These are phyloP conservation scores for Thielaviopsis populi DNA, from an alignment of 2,329 filamentous ascomycete genomes.

Conservation along the genomic window DNA sequence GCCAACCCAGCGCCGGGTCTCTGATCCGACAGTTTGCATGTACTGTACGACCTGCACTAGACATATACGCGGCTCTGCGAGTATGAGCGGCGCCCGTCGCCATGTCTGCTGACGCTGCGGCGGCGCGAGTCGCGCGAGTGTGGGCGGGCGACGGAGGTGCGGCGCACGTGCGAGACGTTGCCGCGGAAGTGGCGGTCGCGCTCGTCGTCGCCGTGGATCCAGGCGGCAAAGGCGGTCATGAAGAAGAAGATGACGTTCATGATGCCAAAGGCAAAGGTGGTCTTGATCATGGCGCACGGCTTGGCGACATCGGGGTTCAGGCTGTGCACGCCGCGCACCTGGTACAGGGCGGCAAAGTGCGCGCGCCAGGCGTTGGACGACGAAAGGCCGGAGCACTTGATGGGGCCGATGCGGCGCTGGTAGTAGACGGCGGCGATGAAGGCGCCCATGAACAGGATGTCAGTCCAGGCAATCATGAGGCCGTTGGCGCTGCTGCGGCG, in stretches of 20 bases:
- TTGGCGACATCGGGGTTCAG: conserved; percentile 49
- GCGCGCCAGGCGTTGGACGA: conserved; percentile 35
- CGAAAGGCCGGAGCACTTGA: conserved; percentile 51
- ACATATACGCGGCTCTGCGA: conserved; percentile 39
- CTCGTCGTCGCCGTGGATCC: conserved; percentile 33
- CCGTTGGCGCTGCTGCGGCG: conserved; percentile 46
- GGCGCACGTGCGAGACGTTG: conserved; percentile 26
- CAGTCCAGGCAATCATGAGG: conserved; percentile 44
- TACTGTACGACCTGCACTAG: conserved; percentile 22
- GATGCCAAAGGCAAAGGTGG: conserved; percentile 75
- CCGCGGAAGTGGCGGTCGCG: conserved; percentile 33
- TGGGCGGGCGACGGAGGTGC: conserved; percentile 19
- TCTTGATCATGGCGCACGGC: conserved; percentile 84
- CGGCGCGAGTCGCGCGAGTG: conserved; percentile 24
- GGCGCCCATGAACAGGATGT: conserved; percentile 46
- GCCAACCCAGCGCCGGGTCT: too few species aligned
- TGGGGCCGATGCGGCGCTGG: conserved; percentile 42
- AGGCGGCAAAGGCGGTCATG: conserved; percentile 58
- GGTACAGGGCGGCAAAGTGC: conserved; percentile 47
- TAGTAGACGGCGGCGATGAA: conserved; percentile 48
- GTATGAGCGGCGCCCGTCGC: conserved; percentile 28
- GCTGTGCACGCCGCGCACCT: conserved; percentile 32
- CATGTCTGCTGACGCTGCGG: conserved; percentile 29
- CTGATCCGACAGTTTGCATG: neutral
- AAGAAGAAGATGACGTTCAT: conserved; percentile 76